phyloP scores from a whole-genome alignment of 306 rosid species.

The Fragaria ananassa region DNA sequence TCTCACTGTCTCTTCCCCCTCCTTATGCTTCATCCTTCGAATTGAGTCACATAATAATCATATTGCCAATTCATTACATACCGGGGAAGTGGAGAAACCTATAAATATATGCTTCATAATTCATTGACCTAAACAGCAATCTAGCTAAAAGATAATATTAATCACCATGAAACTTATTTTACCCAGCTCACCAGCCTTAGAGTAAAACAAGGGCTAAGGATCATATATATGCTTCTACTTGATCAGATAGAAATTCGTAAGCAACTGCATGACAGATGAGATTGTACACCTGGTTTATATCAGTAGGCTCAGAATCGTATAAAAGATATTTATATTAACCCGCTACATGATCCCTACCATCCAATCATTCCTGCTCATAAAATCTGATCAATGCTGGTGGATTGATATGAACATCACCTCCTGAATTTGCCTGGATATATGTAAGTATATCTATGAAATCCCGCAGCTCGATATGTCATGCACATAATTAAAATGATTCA shows the following conservation, averaged over 20 bases:
- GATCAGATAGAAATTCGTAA: not conserved
- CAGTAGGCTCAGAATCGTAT: not conserved
- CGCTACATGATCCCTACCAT: constrained; percentile 21
- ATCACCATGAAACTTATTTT: not conserved
- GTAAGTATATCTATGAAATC: not conserved
- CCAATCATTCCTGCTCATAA: constrained; percentile 18
- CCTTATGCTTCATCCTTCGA: not conserved
- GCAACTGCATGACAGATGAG: not conserved
- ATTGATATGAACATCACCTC: constrained; percentile 24
- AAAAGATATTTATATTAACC: constrained; percentile 1
- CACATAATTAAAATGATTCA: constrained; percentile 14
- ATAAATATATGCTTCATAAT: not conserved
- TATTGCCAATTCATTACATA: constrained; percentile 2
- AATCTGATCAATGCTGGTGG: not conserved
- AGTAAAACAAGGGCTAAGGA: not conserved
- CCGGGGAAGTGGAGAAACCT: not conserved
- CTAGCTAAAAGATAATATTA: not conserved
- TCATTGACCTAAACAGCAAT: not conserved
- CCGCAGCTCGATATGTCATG: not conserved
- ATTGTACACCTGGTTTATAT: not conserved
- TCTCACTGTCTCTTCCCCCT: not conserved
- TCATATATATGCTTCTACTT: not conserved
- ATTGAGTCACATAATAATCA: not conserved
- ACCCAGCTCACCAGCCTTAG: not conserved
- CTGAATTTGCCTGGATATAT: not conserved